Conservation (phyloP, 306 rosid genomes). For the Casuarina equisetifolia region DNA sequence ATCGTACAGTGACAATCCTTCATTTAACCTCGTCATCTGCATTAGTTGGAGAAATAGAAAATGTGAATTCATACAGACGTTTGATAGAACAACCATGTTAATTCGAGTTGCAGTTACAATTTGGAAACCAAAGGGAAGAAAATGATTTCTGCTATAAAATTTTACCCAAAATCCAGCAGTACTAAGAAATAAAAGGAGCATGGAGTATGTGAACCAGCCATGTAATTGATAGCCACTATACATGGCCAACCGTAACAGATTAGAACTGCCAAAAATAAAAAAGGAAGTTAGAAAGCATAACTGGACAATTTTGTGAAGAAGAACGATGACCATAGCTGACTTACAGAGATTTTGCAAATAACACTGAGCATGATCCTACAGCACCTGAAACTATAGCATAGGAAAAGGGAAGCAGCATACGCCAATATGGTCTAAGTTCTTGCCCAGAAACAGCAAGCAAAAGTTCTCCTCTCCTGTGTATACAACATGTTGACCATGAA, state of each 20-base stretch:
- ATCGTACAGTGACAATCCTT: conserved; percentile 92
- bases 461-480: conserved; percentile 83
- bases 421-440: conserved; percentile 85
- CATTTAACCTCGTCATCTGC: conserved; percentile 98
- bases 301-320: conserved; percentile 15
- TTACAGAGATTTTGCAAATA: conserved; percentile 99
- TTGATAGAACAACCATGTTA: conserved; percentile 9
- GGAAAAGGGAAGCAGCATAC: conserved; percentile 84
- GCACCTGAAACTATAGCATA: conserved; percentile 98
- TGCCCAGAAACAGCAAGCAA: conserved; percentile 67
- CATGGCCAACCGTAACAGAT: conserved; percentile 82
- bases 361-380: conserved; percentile 94
- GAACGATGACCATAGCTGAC: conserved; percentile 32
- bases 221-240: conserved; percentile 87
- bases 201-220: conserved; percentile 92
- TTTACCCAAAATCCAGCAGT: conserved; percentile 99
- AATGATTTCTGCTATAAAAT: conserved; percentile 16
- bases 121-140: conserved; percentile 1
- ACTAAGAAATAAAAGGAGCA: conserved; percentile 90
- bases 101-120: conserved; percentile 10
- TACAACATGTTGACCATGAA: conserved; percentile 26
- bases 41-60: conserved; percentile 25
- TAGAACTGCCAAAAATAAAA: conserved; percentile 62
- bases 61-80: conserved; percentile 10
- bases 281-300: conserved; percentile 27